Conservation (phyloP, 1,284 basidiomycete species). For the Pascua guehoae region DNA sequence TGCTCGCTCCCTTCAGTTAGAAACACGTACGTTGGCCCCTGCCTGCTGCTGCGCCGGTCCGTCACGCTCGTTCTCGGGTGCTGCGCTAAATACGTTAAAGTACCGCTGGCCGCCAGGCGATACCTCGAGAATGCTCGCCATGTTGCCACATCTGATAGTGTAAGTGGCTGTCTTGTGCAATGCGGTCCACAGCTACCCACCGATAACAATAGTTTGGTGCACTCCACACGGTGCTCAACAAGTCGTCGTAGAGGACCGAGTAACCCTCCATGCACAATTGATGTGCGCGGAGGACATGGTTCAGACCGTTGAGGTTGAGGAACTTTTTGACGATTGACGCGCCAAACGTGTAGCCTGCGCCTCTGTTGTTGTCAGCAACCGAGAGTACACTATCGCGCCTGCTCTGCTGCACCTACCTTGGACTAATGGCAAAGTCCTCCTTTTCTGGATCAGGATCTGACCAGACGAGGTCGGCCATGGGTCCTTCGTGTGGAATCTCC, state of each 20-base stretch:
- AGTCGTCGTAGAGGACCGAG: slow-evolving; percentile 87
- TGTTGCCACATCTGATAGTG: slow-evolving; percentile 83
- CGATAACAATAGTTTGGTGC: slow-evolving; percentile 91
- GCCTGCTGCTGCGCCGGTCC: slow-evolving; percentile 47
- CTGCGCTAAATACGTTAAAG: slow-evolving; percentile 96
- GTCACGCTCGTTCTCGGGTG: slow-evolving; percentile 81
- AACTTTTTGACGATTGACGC: slow-evolving; percentile 99
- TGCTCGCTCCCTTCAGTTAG: not conserved
- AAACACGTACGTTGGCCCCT: slow-evolving; percentile 22
- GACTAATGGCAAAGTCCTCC: slow-evolving; percentile 98
- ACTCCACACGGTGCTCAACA: slow-evolving; percentile 96
- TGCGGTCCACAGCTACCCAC: slow-evolving; percentile 21
- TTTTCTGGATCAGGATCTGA: slow-evolving; percentile 99
- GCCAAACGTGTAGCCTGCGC: slow-evolving; percentile 98
- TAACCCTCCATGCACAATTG: slow-evolving; percentile 99
- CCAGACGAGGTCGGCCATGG: slow-evolving; percentile 99
- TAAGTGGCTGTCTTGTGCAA: not conserved
- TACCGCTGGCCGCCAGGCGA: slow-evolving; percentile 83
- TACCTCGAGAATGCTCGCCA: slow-evolving; percentile 93
- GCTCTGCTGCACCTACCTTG: slow-evolving; percentile 64
- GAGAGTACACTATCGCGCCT: too few species aligned
- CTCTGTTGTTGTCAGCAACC: slow-evolving; percentile 55
- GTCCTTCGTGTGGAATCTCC: slow-evolving; percentile 99
- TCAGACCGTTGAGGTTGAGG: slow-evolving; percentile 88
- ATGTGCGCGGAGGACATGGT: slow-evolving; percentile 94